Evolutionary conservation across 2,329 filamentous ascomycete genomes (phyloP).

Genomic region (Dactylellina leptospora): DNA sequence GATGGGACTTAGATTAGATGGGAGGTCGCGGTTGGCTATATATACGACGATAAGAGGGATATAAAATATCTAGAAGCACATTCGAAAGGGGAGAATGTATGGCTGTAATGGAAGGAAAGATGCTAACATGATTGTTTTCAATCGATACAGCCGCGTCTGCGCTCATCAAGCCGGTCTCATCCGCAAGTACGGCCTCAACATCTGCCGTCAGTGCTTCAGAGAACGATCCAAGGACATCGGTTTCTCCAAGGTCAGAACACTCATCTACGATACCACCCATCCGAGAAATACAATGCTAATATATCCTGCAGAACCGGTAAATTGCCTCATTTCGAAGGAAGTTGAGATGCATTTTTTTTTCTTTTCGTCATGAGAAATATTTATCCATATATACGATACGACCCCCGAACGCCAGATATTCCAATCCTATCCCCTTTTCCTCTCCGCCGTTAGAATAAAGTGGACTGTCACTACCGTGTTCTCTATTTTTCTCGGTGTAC

Average conservation of each 20-base stretch:
- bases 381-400: slow-evolving; percentile 44
- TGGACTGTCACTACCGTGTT: slow-evolving; percentile 2
- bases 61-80: slow-evolving; percentile 13
- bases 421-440: not conserved
- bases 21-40: slow-evolving; percentile 42
- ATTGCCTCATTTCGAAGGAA: slow-evolving; percentile 5
- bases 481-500: not conserved
- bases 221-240: slow-evolving; percentile 77
- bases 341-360: slow-evolving; percentile 17
- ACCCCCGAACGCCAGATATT: slow-evolving; percentile 17
- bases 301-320: slow-evolving; percentile 42
- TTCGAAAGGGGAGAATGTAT: not conserved
- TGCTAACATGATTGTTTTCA: slow-evolving; percentile 54
- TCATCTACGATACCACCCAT: not conserved
- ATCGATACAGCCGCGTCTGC: slow-evolving; percentile 74
- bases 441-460: slow-evolving; percentile 28
- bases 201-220: slow-evolving; percentile 81
- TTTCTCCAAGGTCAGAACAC: slow-evolving; percentile 69
- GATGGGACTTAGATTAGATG: slow-evolving; percentile 32
- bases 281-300: slow-evolving; percentile 12
- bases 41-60: slow-evolving; percentile 56
- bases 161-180: slow-evolving; percentile 98
- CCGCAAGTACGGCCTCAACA: slow-evolving; percentile 98
- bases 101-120: slow-evolving; percentile 6
- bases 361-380: slow-evolving; percentile 36